Percentiles rank a stretch among this genome's conserved stretches.
Evolutionary conservation across 2,329 filamentous ascomycete genomes (phyloP).

Genomic region (Monilinia polystroma): DNA sequence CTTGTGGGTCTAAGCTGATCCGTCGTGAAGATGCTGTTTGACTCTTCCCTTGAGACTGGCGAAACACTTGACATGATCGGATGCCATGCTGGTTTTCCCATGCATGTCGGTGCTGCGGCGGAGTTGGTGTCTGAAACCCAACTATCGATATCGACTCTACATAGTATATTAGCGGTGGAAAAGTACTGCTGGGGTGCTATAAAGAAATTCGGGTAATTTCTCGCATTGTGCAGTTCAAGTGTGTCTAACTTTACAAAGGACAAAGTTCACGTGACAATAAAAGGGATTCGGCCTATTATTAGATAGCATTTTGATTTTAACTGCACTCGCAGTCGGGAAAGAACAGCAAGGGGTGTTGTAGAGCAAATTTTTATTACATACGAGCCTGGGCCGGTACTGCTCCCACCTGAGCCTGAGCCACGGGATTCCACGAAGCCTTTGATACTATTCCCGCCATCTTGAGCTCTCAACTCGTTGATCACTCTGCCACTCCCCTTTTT

Average conservation of each 20-base stretch:
- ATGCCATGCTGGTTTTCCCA: conserved; percentile 29
- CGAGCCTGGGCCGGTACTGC: conserved; percentile 32
- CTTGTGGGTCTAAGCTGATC: conserved; percentile 47
- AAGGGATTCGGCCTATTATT: background rate
- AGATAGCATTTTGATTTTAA: background rate
- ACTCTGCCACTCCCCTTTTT: conserved; percentile 62
- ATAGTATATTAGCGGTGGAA: conserved; percentile 1
- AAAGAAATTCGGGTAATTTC: background rate
- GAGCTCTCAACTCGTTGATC: conserved; percentile 58
- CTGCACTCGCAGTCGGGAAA: background rate
- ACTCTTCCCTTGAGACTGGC: conserved; percentile 43
- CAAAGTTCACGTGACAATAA: background rate
- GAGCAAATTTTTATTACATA: conserved; percentile 25
- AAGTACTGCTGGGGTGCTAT: background rate
- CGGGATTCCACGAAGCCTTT: conserved; percentile 40
- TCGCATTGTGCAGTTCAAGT: background rate
- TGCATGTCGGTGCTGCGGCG: conserved; percentile 28
- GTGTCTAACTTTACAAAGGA: background rate
- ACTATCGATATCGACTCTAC: conserved; percentile 31
- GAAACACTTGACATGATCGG: conserved; percentile 40
- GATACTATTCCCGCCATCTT: conserved; percentile 45
- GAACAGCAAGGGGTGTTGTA: background rate
- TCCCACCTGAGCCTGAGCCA: conserved; percentile 27
- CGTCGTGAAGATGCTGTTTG: conserved; percentile 41
- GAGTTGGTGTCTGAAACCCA: conserved; percentile 32